These are phyloP conservation scores for Pascua guehoae DNA, from an alignment of 1,284 basidiomycete genomes.

Conservation along the genomic window DNA sequence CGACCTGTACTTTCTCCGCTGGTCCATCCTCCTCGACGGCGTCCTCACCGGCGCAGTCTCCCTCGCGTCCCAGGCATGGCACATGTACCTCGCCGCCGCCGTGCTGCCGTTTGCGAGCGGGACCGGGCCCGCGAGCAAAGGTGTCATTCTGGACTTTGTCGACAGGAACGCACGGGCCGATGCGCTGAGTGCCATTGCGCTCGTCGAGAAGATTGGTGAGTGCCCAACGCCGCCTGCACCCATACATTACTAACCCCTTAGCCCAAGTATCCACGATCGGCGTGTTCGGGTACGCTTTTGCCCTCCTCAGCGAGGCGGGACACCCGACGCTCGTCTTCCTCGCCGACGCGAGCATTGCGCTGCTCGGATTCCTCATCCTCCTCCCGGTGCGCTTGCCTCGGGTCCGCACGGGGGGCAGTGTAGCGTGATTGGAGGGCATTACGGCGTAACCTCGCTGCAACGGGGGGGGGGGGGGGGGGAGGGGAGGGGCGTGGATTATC, in stretches of 20 bases:
- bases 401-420: background rate
- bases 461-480: too few relatives aligned
- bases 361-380: constrained; percentile 33
- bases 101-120: constrained; percentile 47
- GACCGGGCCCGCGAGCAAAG: constrained; percentile 46
- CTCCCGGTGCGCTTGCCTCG: constrained; percentile 35
- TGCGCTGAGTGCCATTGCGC: constrained; percentile 43
- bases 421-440: too few relatives aligned
- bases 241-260: background rate
- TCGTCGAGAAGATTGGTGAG: constrained; percentile 43
- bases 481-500: too few relatives aligned
- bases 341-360: constrained; percentile 37
- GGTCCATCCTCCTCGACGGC: constrained; percentile 44
- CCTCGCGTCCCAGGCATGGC: constrained; percentile 29
- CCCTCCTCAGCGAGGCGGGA: constrained; percentile 29
- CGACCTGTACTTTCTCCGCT: constrained; percentile 45
- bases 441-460: too few relatives aligned
- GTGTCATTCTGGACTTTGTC: constrained; percentile 47
- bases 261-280: constrained; percentile 36
- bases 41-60: constrained; percentile 33
- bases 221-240: background rate
- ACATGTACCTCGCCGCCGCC: constrained; percentile 43
- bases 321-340: constrained; percentile 34
- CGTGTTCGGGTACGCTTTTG: constrained; percentile 38
- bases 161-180: constrained; percentile 30